Evolutionary conservation across 2,329 filamentous ascomycete genomes (phyloP).

Genomic region (Aspergillus amoenus): DNA sequence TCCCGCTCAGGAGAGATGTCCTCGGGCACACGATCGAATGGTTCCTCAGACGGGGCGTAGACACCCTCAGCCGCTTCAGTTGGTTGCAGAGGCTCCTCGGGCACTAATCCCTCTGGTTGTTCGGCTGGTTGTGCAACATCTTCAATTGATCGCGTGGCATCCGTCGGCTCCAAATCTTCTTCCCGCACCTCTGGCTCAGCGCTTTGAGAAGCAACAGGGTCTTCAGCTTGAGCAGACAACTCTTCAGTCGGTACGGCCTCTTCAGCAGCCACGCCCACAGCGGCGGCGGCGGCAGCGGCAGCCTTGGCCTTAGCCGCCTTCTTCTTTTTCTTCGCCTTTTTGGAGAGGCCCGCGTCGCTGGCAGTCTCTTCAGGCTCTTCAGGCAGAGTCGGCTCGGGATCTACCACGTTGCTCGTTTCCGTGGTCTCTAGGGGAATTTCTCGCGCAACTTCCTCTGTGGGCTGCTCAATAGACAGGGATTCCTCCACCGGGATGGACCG

Average conservation of each 20-base stretch:
- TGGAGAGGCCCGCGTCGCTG: conserved; percentile 13
- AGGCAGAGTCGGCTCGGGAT: neutral
- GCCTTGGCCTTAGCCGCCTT: conserved; percentile 16
- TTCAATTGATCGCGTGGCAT: too few species aligned
- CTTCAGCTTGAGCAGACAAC: neutral
- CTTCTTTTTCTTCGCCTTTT: conserved; percentile 29
- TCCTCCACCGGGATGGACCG: neutral
- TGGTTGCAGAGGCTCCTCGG: too few species aligned
- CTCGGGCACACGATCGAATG: neutral
- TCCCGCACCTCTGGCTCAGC: too few species aligned
- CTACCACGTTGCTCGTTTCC: neutral
- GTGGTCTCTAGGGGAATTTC: neutral
- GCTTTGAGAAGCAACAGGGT: too few species aligned
- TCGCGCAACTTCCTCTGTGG: neutral
- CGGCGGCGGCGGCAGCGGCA: neutral
- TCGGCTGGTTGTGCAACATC: too few species aligned
- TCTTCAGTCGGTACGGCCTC: neutral
- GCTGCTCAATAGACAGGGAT: neutral
- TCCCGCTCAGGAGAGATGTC: neutral
- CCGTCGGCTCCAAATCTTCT: too few species aligned
- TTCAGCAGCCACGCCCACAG: neutral
- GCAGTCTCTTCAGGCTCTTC: conserved; percentile 13
- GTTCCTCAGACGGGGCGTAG: neutral
- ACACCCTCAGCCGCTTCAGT: neutral
- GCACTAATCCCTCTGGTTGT: too few species aligned